Percentiles rank a stretch among this genome's conserved stretches.
phyloP scores from a whole-genome alignment of 208 protist genomes.

The Leptomonas pyrrhocoris region DNA sequence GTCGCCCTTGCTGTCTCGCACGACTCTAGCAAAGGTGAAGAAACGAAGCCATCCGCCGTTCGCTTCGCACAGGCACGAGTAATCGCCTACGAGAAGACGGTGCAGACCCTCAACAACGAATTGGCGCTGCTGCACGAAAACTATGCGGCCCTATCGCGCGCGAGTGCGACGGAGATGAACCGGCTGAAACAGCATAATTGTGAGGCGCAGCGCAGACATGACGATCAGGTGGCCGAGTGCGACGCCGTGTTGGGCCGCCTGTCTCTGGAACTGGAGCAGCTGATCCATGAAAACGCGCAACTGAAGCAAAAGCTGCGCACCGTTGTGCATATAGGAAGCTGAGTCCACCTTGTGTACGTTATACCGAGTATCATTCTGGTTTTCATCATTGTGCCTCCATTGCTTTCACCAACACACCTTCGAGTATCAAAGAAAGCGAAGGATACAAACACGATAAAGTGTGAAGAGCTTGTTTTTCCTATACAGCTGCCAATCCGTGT shows the following conservation, averaged over 20 bases:
- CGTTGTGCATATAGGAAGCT: not conserved
- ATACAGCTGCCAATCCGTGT: no score
- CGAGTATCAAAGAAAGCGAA: no score
- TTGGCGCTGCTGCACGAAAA: constrained; percentile 44
- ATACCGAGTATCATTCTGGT: no score
- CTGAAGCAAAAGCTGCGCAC: constrained; percentile 45
- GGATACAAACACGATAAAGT: no score
- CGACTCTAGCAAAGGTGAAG: no score
- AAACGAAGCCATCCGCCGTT: not conserved
- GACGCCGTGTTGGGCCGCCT: constrained; percentile 59
- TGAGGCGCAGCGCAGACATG: constrained; percentile 22
- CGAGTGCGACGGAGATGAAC: constrained; percentile 15
- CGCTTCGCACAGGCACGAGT: constrained; percentile 30
- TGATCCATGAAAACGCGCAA: constrained; percentile 69
- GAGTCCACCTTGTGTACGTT: not conserved
- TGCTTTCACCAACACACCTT: no score
- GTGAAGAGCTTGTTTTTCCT: no score
- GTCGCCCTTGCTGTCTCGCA: not conserved
- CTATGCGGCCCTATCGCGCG: constrained; percentile 24
- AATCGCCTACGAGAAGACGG: constrained; percentile 58
- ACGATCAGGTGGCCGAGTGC: constrained; percentile 54
- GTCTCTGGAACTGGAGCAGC: constrained; percentile 64
- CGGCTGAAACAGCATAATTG: constrained; percentile 5
- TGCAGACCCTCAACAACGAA: constrained; percentile 58
- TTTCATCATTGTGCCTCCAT: no score